Conservation (phyloP, 805 yeast genomes). For the Yamadazyma akitaensis region DNA sequence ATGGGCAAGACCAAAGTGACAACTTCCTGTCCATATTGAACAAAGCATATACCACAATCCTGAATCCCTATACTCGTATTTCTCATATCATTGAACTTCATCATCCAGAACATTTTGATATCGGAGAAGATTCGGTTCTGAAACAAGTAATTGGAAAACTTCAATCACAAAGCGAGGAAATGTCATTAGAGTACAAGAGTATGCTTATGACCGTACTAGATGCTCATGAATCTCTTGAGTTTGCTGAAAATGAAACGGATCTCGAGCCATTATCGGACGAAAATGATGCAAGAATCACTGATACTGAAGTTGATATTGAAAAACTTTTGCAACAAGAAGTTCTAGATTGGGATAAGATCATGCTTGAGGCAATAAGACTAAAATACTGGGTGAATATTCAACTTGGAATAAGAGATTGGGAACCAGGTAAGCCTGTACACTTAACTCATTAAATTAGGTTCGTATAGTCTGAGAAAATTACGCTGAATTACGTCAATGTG, state of each 20-base stretch:
- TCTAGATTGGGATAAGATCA: conserved; percentile 54
- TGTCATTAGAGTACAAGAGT: conserved; percentile 43
- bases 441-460: conserved; percentile 50
- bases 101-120: conserved; percentile 45
- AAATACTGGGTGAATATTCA: conserved; percentile 84
- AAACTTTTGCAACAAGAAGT: conserved; percentile 40
- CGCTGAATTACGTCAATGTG: not conserved
- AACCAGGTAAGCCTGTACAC: conserved; percentile 61
- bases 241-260: conserved; percentile 57
- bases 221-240: conserved; percentile 78
- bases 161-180: conserved; percentile 28
- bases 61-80: conserved; percentile 62
- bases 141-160: conserved; percentile 42
- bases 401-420: conserved; percentile 74
- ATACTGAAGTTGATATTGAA: conserved; percentile 44
- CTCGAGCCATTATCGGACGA: conserved; percentile 48
- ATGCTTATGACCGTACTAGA: conserved; percentile 76
- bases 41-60: conserved; percentile 70
- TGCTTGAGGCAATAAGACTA: conserved; percentile 63
- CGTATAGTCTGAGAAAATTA: not conserved
- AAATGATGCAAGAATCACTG: conserved; percentile 54
- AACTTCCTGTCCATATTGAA: conserved; percentile 57
- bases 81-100: conserved; percentile 33
- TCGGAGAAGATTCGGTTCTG: conserved; percentile 55
- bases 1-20: conserved; percentile 14